A percentile compares a stretch with the other conserved stretches of the same genome.
phyloP scores from a whole-genome alignment of 148 eudicot genomes.

The Rhododendron ovatum region DNA sequence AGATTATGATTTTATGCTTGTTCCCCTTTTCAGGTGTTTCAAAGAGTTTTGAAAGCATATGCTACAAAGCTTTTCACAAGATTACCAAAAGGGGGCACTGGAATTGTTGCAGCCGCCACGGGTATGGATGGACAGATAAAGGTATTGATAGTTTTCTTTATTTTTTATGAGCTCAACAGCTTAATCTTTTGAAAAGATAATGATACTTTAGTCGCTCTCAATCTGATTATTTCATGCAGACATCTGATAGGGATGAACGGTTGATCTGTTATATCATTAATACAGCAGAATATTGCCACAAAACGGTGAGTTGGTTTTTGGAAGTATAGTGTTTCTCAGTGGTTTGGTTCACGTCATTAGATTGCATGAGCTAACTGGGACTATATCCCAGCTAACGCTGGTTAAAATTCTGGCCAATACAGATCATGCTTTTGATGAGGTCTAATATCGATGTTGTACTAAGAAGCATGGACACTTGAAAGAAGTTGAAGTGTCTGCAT shows the following conservation, averaged over 20 bases:
- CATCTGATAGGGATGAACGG: slow-evolving; percentile 91
- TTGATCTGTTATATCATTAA: slow-evolving; percentile 87
- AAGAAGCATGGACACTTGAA: neutral
- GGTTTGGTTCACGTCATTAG: neutral
- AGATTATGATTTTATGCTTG: slow-evolving; percentile 14
- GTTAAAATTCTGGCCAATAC: neutral
- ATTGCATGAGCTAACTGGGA: slow-evolving; percentile 9
- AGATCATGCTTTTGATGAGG: neutral
- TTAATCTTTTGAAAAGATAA: neutral
- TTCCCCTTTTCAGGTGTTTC: slow-evolving; percentile 60
- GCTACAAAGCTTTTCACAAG: slow-evolving; percentile 82
- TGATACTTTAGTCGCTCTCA: neutral
- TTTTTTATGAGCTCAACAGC: slow-evolving; percentile 2
- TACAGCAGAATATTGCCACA: slow-evolving; percentile 97
- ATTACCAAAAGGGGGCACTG: slow-evolving; percentile 91
- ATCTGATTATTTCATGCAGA: slow-evolving; percentile 40
- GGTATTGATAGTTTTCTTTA: slow-evolving; percentile 29
- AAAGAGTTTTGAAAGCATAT: slow-evolving; percentile 88
- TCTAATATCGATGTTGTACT: neutral
- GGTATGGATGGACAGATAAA: slow-evolving; percentile 99
- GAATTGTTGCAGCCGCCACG: slow-evolving; percentile 97
- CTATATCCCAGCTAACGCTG: neutral
- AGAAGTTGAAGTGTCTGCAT: neutral
- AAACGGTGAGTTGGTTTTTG: slow-evolving; percentile 61
- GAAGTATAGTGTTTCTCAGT: slow-evolving; percentile 5